Evolutionary conservation across 768 basidiomycete species (phyloP), one percentile per base, ranked within the genome.

Genomic region (Xerocomus spinulosus): DNA sequence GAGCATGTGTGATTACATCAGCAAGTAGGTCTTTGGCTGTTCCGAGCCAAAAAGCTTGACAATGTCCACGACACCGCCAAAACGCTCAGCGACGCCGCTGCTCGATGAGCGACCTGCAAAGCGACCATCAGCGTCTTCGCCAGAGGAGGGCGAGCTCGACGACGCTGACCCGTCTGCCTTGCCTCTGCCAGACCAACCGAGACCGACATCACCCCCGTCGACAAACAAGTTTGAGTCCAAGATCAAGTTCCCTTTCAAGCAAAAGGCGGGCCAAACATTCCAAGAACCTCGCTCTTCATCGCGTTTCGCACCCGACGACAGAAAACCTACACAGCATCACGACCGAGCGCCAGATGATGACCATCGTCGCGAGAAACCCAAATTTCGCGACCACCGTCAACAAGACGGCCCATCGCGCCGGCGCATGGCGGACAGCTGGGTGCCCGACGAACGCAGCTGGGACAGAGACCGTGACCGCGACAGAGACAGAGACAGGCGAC

Each of bases 141-240:
- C 87, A 42, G 88, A 91, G 66, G 88, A 91, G 62, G 88, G 88
- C 50, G 88, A 91, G 57, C 70, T 91, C 41, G 86, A 87, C 67
- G 87, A 89, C 60, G 42, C 40, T 63, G 70, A 64, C 34, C 59
- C 53, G 8, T 39, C 56, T 41, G 51, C 43, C 25, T 42, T 38
- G n/a, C 46, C 40, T 6, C 32, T 38, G 14, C 26, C 51, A 17
- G 44, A 43, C 48, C 42, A 30, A 34, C 55, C 67, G n/a, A 53
- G 67, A 0, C 71, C 74, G 55, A 66, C 73, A 40, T 57, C 56
- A 18, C 58, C 52, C 17, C 52, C 55, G 26, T 49, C 59, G n/a
- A 34, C 48, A 33, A 28, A n/a, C 67, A 79, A 61, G 56, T 68
- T 63, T 42, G 58, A 61, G 41, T 39, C 70, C 17, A 81, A 78